A percentile compares a stretch with the other conserved stretches of the same genome.
These are phyloP conservation scores for Alternaria infectoria DNA, from an alignment of 2,329 filamentous ascomycete species.

Conservation along the genomic window DNA sequence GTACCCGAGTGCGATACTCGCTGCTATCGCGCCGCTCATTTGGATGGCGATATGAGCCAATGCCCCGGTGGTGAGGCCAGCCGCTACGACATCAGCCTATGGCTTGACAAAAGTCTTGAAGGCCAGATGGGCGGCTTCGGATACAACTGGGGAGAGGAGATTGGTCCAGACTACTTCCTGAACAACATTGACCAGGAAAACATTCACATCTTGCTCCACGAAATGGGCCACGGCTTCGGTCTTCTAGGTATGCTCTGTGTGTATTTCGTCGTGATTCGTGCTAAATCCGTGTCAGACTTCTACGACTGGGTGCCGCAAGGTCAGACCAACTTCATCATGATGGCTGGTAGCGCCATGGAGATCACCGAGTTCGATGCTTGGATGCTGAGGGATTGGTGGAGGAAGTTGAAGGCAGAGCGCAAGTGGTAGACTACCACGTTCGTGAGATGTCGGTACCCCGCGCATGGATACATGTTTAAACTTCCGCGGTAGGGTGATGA, in stretches of 20 bases:
- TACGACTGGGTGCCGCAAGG: slow-evolving; percentile 55
- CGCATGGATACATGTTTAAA: not conserved
- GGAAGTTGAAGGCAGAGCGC: slow-evolving; percentile 34
- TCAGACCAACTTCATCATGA: slow-evolving; percentile 54
- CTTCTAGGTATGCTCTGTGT: slow-evolving; percentile 30
- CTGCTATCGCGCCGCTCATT: slow-evolving; percentile 55
- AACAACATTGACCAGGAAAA: slow-evolving; percentile 44
- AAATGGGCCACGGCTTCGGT: slow-evolving; percentile 53
- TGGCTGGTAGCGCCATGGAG: slow-evolving; percentile 50
- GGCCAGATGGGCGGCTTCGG: slow-evolving; percentile 50
- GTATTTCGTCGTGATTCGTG: not conserved
- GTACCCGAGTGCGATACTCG: slow-evolving; percentile 51
- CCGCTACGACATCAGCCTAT: slow-evolving; percentile 51
- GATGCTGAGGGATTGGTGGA: slow-evolving; percentile 59
- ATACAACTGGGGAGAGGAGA: slow-evolving; percentile 56
- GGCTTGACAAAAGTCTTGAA: slow-evolving; percentile 54
- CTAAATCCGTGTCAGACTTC: slow-evolving; percentile 37
- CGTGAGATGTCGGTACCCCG: not conserved
- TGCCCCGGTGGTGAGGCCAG: slow-evolving; percentile 49
- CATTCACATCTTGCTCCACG: slow-evolving; percentile 56
- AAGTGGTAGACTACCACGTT: slow-evolving; percentile 13
- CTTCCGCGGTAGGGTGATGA: not conserved
- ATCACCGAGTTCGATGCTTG: slow-evolving; percentile 59
- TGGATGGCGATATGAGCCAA: slow-evolving; percentile 49
- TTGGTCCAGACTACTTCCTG: slow-evolving; percentile 54